Evolutionary conservation across 1,284 basidiomycete genomes (phyloP).

Genomic region (Coniophora puteana): DNA sequence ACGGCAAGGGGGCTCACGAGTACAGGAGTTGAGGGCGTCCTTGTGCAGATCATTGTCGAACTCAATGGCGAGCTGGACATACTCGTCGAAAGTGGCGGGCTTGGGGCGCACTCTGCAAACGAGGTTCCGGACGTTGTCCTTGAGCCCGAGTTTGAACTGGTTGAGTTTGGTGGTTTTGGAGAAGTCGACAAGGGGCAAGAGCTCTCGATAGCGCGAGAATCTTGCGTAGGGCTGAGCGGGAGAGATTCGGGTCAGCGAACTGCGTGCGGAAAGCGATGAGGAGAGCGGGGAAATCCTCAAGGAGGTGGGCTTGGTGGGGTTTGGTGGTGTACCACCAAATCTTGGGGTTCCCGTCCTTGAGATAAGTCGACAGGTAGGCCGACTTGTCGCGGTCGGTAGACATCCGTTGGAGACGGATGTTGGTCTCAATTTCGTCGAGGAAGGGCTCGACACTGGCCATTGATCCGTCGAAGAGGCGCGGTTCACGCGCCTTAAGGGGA

Average conservation of each 20-base stretch:
- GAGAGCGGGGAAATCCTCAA: constrained; percentile 17
- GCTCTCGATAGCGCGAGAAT: constrained; percentile 20
- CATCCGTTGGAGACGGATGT: constrained; percentile 15
- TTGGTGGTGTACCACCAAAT: constrained; percentile 14
- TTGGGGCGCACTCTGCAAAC: constrained; percentile 3
- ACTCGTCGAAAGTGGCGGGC: constrained; percentile 9
- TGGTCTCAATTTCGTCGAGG: constrained; percentile 17
- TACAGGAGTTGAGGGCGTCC: neutral
- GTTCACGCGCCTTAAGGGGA: too few relatives aligned
- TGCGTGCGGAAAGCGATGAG: constrained; percentile 20
- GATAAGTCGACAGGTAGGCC: constrained; percentile 18
- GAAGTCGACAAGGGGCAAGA: constrained; percentile 18
- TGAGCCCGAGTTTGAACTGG: constrained; percentile 12
- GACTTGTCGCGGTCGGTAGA: constrained; percentile 17
- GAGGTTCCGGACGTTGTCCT: constrained; percentile 9
- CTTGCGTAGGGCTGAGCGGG: constrained; percentile 15
- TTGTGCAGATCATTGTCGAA: constrained; percentile 10
- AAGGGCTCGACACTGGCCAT: constrained; percentile 18
- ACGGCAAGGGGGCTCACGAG: too few relatives aligned
- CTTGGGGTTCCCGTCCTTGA: constrained; percentile 11
- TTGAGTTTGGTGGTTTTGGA: constrained; percentile 14
- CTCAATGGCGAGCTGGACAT: constrained; percentile 1
- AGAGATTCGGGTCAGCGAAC: constrained; percentile 23
- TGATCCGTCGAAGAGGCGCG: constrained; percentile 9
- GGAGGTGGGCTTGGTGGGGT: neutral